Conservation (phyloP, 2,329 filamentous ascomycete species). For the Cladosporium sp. region DNA sequence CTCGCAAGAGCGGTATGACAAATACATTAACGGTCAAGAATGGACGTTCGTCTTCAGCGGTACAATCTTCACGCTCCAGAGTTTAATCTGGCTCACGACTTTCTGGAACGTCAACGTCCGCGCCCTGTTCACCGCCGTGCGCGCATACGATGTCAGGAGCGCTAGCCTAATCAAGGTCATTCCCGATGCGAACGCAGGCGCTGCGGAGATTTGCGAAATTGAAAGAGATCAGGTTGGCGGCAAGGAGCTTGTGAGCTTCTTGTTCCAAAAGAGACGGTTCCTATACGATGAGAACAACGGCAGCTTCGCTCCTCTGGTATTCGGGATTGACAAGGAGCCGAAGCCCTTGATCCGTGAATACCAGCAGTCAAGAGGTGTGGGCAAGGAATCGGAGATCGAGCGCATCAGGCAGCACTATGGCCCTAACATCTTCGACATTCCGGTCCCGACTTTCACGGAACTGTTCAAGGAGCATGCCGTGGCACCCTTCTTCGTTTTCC, state of each 20-base stretch:
- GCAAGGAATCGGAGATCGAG: conserved; percentile 66
- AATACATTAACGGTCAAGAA: conserved; percentile 86
- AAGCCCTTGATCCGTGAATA: conserved; percentile 73
- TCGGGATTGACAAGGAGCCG: conserved; percentile 77
- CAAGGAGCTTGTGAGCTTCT: conserved; percentile 74
- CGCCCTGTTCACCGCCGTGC: conserved; percentile 71
- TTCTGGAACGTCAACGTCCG: conserved; percentile 93
- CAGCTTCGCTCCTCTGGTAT: conserved; percentile 75
- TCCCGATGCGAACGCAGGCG: conserved; percentile 80
- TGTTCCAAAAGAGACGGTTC: conserved; percentile 97
- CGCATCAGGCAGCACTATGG: conserved; percentile 89
- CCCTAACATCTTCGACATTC: conserved; percentile 93
- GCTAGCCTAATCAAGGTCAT: conserved; percentile 89
- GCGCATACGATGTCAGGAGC: conserved; percentile 61
- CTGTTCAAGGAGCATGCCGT: conserved; percentile 98
- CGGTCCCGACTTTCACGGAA: conserved; percentile 90
- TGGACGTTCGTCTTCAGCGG: conserved; percentile 97
- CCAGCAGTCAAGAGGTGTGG: conserved; percentile 72
- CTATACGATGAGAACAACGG: conserved; percentile 67
- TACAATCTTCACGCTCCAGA: conserved; percentile 79
- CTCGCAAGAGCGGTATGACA: conserved; percentile 74
- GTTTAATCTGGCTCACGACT: conserved; percentile 87
- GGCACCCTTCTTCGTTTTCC: conserved; percentile 98
- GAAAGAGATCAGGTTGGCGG: conserved; percentile 69
- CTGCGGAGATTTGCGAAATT: conserved; percentile 79